These are phyloP conservation scores for Neonectria ditissima DNA, from an alignment of 2,329 filamentous ascomycete species.

Conservation along the genomic window DNA sequence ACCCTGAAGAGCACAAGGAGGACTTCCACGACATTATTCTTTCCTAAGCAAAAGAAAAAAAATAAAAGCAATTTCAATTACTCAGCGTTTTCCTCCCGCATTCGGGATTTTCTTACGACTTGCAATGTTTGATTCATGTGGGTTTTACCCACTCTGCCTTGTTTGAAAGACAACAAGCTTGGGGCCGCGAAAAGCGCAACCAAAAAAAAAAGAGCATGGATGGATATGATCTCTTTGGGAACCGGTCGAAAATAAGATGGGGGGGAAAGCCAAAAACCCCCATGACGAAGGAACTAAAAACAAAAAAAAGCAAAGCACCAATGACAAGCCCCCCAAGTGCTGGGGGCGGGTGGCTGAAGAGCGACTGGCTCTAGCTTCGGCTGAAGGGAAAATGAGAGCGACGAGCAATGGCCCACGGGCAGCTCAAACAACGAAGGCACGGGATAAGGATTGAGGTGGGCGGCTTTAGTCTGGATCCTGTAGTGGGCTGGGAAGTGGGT, in stretches of 20 bases:
- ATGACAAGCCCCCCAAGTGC: constrained; percentile 1
- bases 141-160: constrained; percentile 8
- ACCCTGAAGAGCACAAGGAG: constrained; percentile 66
- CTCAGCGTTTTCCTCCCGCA: constrained; percentile 31
- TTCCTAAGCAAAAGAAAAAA: constrained; percentile 46
- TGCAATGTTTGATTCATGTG: constrained; percentile 10
- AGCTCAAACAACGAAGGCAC: constrained; percentile 22
- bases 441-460: constrained; percentile 45
- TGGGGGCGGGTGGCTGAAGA: constrained; percentile 21
- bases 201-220: constrained; percentile 8
- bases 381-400: constrained; percentile 39
- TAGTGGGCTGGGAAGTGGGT: constrained; percentile 34
- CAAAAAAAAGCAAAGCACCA: constrained; percentile 6
- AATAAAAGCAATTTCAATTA: constrained; percentile 25
- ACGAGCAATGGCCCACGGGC: constrained; percentile 10
- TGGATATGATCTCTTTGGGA: not conserved
- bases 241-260: not conserved
- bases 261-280: not conserved
- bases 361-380: constrained; percentile 35
- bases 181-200: constrained; percentile 13
- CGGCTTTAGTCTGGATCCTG: constrained; percentile 45
- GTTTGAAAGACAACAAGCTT: constrained; percentile 13
- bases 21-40: constrained; percentile 66
- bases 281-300: not conserved
- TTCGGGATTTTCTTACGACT: constrained; percentile 12